A percentile compares a stretch with the other conserved stretches of the same genome.
phyloP scores from a whole-genome alignment of 1,284 basidiomycete genomes.

The Ganoderma meredithae region DNA sequence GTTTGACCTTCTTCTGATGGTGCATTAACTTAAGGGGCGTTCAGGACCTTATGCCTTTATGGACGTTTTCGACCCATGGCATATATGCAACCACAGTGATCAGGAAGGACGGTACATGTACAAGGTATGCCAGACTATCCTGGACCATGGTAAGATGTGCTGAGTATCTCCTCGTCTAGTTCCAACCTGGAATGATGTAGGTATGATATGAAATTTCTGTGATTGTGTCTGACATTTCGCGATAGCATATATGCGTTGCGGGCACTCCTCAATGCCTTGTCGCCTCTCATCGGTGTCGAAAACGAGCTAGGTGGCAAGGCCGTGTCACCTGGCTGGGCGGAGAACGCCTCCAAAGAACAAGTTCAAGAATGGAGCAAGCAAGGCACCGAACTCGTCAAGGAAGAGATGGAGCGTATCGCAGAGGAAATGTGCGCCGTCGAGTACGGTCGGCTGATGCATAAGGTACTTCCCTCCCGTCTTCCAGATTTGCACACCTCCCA shows the following conservation, averaged over 20 bases:
- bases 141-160: slow-evolving; percentile 17
- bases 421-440: slow-evolving; percentile 64
- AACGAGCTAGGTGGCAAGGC: slow-evolving; percentile 58
- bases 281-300: slow-evolving; percentile 87
- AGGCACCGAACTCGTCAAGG: slow-evolving; percentile 58
- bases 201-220: slow-evolving; percentile 55
- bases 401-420: slow-evolving; percentile 65
- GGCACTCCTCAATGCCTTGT: slow-evolving; percentile 75
- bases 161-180: slow-evolving; percentile 30
- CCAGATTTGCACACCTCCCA: neutral
- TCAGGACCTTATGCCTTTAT: slow-evolving; percentile 93
- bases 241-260: slow-evolving; percentile 78
- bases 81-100: slow-evolving; percentile 96
- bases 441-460: slow-evolving; percentile 73
- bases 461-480: slow-evolving; percentile 49
- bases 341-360: slow-evolving; percentile 58
- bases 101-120: slow-evolving; percentile 89
- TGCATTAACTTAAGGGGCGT: slow-evolving; percentile 2
- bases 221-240: slow-evolving; percentile 12
- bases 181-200: slow-evolving; percentile 49
- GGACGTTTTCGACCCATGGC: slow-evolving; percentile 86
- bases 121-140: slow-evolving; percentile 52
- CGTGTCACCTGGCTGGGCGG: slow-evolving; percentile 70
- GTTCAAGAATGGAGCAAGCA: slow-evolving; percentile 67
- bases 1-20: neutral